These are phyloP conservation scores for Starmerella bombicola DNA, from an alignment of 805 yeast species.

Conservation along the genomic window DNA sequence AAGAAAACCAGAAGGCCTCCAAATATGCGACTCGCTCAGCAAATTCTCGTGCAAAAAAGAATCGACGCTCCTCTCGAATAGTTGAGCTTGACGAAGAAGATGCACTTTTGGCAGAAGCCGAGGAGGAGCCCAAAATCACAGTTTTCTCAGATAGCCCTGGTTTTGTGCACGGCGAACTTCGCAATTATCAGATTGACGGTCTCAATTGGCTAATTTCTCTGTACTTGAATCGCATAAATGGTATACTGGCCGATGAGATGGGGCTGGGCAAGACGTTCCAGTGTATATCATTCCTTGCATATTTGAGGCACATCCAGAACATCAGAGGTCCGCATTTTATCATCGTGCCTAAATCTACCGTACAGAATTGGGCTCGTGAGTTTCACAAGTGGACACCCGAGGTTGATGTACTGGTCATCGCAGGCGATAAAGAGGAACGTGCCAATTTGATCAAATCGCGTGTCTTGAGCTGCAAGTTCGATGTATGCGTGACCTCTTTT, in stretches of 20 bases:
- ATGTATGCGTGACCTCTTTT: conserved; percentile 78
- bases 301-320: conserved; percentile 58
- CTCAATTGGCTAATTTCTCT: conserved; percentile 85
- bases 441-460: conserved; percentile 43
- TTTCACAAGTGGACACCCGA: conserved; percentile 93
- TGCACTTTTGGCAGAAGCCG: conserved; percentile 24
- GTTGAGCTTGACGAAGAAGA: conserved; percentile 32
- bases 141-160: conserved; percentile 74
- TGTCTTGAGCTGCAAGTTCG: conserved; percentile 63
- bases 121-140: conserved; percentile 35
- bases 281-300: conserved; percentile 85
- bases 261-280: conserved; percentile 94
- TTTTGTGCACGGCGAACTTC: conserved; percentile 55
- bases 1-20: conserved; percentile 8
- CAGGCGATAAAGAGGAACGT: conserved; percentile 77
- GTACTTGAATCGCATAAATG: conserved; percentile 74
- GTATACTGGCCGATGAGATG: conserved; percentile 96
- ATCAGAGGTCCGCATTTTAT: conserved; percentile 84
- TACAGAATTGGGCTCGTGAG: conserved; percentile 94
- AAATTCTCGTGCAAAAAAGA: conserved; percentile 11
- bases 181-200: conserved; percentile 92
- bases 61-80: conserved; percentile 1
- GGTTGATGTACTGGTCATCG: conserved; percentile 68
- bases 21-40: conserved; percentile 29
- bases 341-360: conserved; percentile 88